Evolutionary conservation across 1,139 yeast species (phyloP).

Genomic region (Keqinozyma sinolaborantium): DNA sequence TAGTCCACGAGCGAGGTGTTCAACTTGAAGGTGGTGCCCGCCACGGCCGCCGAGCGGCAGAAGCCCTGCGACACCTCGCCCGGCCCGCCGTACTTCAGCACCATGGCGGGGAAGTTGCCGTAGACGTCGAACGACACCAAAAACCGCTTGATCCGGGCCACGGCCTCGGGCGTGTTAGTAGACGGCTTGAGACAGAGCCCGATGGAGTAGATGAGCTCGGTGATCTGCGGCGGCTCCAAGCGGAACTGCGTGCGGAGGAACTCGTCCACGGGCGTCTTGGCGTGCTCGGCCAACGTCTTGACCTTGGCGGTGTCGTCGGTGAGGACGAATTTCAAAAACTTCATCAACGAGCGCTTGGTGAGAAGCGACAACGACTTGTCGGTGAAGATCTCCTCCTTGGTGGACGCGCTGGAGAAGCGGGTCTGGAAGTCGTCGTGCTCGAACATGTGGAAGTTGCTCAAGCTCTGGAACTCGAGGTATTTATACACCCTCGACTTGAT

Average conservation of each 20-base stretch:
- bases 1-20: conserved; percentile 61
- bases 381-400: conserved; percentile 89
- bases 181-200: conserved; percentile 67
- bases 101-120: conserved; percentile 90
- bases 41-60: conserved; percentile 97
- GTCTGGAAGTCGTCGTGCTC: conserved; percentile 84
- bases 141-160: conserved; percentile 79
- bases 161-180: conserved; percentile 68
- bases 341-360: conserved; percentile 86
- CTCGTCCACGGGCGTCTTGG: conserved; percentile 50
- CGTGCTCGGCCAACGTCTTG: conserved; percentile 52
- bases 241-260: conserved; percentile 65
- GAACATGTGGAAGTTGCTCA: conserved; percentile 84
- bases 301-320: conserved; percentile 54
- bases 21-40: conserved; percentile 90
- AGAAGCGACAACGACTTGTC: conserved; percentile 74
- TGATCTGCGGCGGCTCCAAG: conserved; percentile 68
- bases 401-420: conserved; percentile 64
- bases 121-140: conserved; percentile 85
- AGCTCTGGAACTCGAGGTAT: conserved; percentile 87
- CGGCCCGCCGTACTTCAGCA: conserved; percentile 92
- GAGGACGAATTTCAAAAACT: conserved; percentile 83
- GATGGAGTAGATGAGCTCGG: conserved; percentile 80
- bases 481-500: conserved; percentile 84
- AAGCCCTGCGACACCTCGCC: conserved; percentile 97